Evolutionary conservation across 192 early-diverging fungal species (phyloP), one percentile per base, ranked within the genome.

Genomic region (Obelidium mucronatum): DNA sequence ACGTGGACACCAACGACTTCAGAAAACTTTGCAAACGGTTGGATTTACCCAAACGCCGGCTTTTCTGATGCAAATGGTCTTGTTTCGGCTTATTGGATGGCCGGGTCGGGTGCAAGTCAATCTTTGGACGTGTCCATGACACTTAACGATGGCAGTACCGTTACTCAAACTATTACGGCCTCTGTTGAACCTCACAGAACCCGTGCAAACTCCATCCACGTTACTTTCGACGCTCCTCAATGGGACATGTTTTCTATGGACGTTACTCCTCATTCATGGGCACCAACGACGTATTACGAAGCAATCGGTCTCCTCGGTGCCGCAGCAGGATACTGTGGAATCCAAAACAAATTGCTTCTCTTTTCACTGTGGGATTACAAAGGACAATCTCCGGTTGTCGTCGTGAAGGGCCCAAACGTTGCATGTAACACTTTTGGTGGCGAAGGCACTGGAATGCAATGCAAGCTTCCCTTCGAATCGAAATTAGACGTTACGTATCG

Each of bases 281-380:
- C 66, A 6, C 36, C 66, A 42, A 67, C 40, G 22, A 67, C 66
- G n/a, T 67, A 67, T 44, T 67, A 67, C 42, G 66, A 67, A 52
- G 66, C 66, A 5, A 67, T 67, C 31, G 66, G 66, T 8, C 42
- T 67, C 48, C 6, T 51, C 39, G 24, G 51, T n/a, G 40, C 40
- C 17, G n/a, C n/a, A n/a, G n/a, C n/a, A n/a, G n/a, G n/a, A n/a
- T 67, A 67, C 40, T 67, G 66, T 30, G 66, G 66, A 22, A 67
- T 67, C 42, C 66, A 67, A n/a, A 67, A 48, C 44, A 11, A 67
- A 17, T 11, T 11, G 13, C 42, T 67, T 24, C 66, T 67, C 15
- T 67, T 67, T 30, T 35, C 30, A 2, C 42, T 67, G 15, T 67
- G 66, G 66, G 39, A 42, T 8, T n/a, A 31, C n/a, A 30, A 30